Base-by-base conservation (phyloP, 371 early-diverging fungal genomes). In the Cokeromyces recurvatus region DNA sequence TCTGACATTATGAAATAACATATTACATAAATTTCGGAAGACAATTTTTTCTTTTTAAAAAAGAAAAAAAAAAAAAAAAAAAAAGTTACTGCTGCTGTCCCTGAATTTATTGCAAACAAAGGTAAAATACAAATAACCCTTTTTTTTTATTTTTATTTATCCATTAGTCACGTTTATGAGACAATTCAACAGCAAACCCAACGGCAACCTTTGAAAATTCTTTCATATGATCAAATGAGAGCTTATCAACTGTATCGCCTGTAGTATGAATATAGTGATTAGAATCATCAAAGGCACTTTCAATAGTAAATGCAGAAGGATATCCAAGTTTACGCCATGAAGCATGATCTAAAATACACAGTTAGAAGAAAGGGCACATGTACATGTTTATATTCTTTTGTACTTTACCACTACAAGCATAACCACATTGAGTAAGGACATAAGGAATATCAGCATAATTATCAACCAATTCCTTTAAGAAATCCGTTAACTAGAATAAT, bases 321-420 rank as follows among this genome's bases (percentile, higher is more conserved):
- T 74, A 93, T 1, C 92, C 92, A 20, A 80, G 79, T 57, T 87
- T 82, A 51, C 77, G 78, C 94, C 94, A 97, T 15, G 91, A 87
- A 14, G 94, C 93, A 58, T 97, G 95, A 67, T 97, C 95, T 51
- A 85, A 77, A 66, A 17, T 15, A 14, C 29, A 29, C 29, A 29
- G 29, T 8, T 29, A 29, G 11, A 5, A 8, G 8, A 29, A 5
- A 29, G 8, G 11, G 29, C 11, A 8, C 5, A 29, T 5, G 8
- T 29, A 29, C 29, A 29, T 8, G 8, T 29, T 8, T 11, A 5
- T 8, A 5, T 29, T 8, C 5, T 8, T 8, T 5, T 29, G 11
- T 14, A 25, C 21, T 52, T 57, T 66, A 67, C 71, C 65, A 48
- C 68, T 68, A 45, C 69, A 63, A 32, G 69, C 85, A 67, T 86